Evolutionary conservation across 768 basidiomycete genomes (phyloP).

Genomic region (Lentinula aciculospora): DNA sequence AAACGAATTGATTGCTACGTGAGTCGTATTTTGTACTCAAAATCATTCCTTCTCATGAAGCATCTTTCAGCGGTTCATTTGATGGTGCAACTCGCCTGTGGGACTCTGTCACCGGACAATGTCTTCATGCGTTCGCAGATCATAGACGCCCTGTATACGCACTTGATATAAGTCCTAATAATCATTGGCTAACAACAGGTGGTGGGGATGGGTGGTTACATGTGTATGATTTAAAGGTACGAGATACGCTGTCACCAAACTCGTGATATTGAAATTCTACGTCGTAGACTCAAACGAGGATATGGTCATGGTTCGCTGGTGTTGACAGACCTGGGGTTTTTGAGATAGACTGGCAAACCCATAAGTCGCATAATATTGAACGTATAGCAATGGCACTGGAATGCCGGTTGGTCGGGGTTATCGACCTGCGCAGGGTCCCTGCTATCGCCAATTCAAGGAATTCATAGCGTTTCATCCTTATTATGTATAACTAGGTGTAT

Average conservation of each 20-base stretch:
- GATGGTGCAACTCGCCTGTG: constrained; percentile 78
- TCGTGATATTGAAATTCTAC: neutral
- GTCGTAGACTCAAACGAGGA: constrained; percentile 38
- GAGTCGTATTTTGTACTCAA: constrained; percentile 16
- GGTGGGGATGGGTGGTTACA: constrained; percentile 74
- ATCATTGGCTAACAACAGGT: constrained; percentile 68
- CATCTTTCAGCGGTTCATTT: constrained; percentile 63
- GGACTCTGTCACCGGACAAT: constrained; percentile 75
- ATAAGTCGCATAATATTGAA: constrained; percentile 40
- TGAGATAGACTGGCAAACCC: constrained; percentile 69
- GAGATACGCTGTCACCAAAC: constrained; percentile 11
- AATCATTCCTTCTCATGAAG: neutral
- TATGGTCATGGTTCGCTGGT: constrained; percentile 63
- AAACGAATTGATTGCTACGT: constrained; percentile 72
- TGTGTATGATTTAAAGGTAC: constrained; percentile 64
- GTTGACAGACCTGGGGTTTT: constrained; percentile 60
- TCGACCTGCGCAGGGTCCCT: constrained; percentile 49
- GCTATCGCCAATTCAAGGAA: neutral
- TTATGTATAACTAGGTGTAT: neutral
- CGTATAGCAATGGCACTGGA: constrained; percentile 69
- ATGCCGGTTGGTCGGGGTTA: constrained; percentile 58
- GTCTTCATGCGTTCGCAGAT: constrained; percentile 64
- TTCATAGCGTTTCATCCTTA: neutral
- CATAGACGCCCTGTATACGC: constrained; percentile 72
- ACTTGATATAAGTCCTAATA: constrained; percentile 70